Evolutionary conservation across 23 red algal genomes (phyloP).

Genomic region (Gracilariopsis chorda): DNA sequence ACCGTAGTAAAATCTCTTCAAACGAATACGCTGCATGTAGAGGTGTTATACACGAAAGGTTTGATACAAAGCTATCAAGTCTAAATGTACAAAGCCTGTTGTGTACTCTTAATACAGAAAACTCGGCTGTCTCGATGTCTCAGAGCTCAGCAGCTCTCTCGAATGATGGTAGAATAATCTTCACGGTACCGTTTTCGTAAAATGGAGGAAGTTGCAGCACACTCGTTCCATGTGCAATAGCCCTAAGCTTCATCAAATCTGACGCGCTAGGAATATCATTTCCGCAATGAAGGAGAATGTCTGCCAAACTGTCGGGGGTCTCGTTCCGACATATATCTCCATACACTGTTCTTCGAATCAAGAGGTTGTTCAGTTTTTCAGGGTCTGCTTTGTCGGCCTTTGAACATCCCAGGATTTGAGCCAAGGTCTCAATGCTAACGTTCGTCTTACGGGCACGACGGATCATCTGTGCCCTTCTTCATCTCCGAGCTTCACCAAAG

Average conservation of each 20-base stretch:
- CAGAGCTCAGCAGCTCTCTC: no score
- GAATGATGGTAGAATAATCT: no score
- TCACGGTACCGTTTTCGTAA: slow-evolving; percentile 21
- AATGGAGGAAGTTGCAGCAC: neutral
- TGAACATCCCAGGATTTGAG: neutral
- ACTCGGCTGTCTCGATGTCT: no score
- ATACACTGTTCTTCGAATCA: neutral
- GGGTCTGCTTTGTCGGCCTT: neutral
- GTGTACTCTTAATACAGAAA: no score
- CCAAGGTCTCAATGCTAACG: neutral
- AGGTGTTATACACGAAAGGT: no score
- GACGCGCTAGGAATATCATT: neutral
- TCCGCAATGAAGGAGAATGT: neutral
- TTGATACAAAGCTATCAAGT: no score
- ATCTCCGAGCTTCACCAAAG: neutral
- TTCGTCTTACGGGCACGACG: neutral
- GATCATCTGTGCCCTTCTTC: neutral
- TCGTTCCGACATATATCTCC: slow-evolving; percentile 60
- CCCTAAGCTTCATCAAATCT: slow-evolving; percentile 17
- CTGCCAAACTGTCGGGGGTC: neutral
- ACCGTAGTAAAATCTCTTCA: no score
- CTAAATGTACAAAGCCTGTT: no score
- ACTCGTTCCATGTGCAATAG: neutral
- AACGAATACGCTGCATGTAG: no score
- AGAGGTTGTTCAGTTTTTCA: neutral